These are phyloP conservation scores for Volvariella surrecta DNA, from an alignment of 1,284 basidiomycete species.

Conservation along the genomic window DNA sequence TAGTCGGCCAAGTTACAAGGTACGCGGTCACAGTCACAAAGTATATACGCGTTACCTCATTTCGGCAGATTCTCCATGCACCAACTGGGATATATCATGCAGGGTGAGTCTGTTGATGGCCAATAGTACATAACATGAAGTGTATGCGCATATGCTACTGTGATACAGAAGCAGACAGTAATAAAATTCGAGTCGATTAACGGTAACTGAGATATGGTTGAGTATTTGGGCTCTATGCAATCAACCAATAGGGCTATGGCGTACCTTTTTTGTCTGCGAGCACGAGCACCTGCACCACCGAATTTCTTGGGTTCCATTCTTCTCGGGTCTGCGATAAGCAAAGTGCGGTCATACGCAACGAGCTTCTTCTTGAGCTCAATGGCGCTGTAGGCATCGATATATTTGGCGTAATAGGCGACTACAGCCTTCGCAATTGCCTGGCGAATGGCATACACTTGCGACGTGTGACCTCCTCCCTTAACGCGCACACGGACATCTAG, in stretches of 20 bases:
- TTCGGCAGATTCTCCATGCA: no score
- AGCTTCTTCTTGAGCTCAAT: constrained; percentile 96
- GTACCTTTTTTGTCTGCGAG: constrained; percentile 90
- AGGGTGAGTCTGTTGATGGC: constrained; percentile 14
- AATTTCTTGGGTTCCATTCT: constrained; percentile 99
- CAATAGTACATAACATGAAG: constrained; percentile 30
- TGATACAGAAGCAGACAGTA: constrained; percentile 6
- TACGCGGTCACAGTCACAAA: no score
- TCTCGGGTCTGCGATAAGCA: constrained; percentile 97
- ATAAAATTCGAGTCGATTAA: constrained; percentile 34
- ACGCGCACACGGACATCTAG: constrained; percentile 98
- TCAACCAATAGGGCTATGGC: constrained; percentile 14
- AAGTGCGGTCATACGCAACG: constrained; percentile 89
- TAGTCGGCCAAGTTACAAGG: no score
- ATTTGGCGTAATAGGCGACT: constrained; percentile 98
- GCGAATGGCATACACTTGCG: constrained; percentile 98
- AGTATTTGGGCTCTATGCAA: neutral
- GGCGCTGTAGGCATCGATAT: constrained; percentile 95
- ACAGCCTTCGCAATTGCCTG: constrained; percentile 98
- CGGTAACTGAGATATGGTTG: constrained; percentile 62
- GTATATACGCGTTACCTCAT: no score
- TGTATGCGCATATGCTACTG: no score
- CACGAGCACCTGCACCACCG: constrained; percentile 93
- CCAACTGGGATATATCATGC: no score
- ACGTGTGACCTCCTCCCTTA: constrained; percentile 99